Percentiles rank a stretch among this genome's conserved stretches.
phyloP scores from a whole-genome alignment of 345 rosid genomes.

The Pistacia integerrima region DNA sequence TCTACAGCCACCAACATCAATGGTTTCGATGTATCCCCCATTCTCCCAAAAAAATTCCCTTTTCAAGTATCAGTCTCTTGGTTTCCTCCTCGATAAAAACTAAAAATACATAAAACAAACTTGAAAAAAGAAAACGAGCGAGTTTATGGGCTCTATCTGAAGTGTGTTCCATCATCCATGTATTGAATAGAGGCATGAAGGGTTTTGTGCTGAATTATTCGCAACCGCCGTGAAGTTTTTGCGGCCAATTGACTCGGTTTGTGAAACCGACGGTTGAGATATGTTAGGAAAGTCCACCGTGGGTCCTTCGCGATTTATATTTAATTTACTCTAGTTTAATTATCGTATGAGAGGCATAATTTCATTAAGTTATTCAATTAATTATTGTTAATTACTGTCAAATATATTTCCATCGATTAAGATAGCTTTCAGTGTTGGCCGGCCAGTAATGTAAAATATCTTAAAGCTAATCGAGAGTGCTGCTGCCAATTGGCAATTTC shows the following conservation, averaged over 20 bases:
- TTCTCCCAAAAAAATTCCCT: background rate
- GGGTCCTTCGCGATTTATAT: background rate
- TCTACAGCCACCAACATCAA: conserved; percentile 53
- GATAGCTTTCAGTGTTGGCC: background rate
- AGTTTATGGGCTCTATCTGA: no score
- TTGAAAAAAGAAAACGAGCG: background rate
- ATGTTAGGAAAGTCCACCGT: background rate
- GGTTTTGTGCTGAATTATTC: background rate
- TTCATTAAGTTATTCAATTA: no score
- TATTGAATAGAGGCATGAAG: background rate
- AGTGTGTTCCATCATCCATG: background rate
- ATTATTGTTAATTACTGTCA: background rate
- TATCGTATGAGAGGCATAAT: no score
- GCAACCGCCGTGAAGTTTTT: background rate
- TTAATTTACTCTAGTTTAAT: no score
- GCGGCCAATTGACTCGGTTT: conserved; percentile 2
- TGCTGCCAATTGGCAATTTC: no score
- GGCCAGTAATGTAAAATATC: no score
- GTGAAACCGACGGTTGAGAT: background rate
- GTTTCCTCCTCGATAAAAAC: background rate
- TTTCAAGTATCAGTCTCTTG: background rate
- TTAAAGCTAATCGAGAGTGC: no score
- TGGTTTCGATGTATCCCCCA: conserved; percentile 30
- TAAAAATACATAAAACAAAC: background rate
- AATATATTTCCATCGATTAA: background rate